phyloP scores from a whole-genome alignment of 192 early-diverging fungal genomes.

The Martensiomyces pterosporus region DNA sequence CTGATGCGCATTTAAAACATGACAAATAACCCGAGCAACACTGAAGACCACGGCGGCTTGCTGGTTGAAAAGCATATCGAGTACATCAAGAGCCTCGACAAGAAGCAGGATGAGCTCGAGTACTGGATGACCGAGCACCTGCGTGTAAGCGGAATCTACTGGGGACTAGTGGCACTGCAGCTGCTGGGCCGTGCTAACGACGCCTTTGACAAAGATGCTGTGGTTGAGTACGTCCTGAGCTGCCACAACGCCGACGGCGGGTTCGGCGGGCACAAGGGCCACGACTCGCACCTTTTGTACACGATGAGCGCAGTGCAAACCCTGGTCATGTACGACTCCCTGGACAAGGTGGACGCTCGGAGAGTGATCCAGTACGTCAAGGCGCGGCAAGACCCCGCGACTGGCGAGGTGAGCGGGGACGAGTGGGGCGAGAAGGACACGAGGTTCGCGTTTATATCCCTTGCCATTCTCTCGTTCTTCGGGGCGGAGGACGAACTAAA shows the following conservation, averaged over 20 bases:
- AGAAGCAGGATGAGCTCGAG: constrained; percentile 83
- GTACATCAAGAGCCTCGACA: constrained; percentile 70
- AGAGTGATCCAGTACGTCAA: constrained; percentile 66
- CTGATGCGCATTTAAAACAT: too few relatives aligned
- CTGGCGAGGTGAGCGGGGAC: constrained; percentile 88
- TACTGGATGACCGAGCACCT: constrained; percentile 94
- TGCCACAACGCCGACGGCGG: constrained; percentile 81
- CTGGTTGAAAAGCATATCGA: constrained; percentile 63
- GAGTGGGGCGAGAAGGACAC: constrained; percentile 93
- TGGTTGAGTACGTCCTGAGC: constrained; percentile 74
- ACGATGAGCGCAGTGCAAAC: constrained; percentile 92
- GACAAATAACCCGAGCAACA: too few relatives aligned
- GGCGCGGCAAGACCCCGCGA: constrained; percentile 55
- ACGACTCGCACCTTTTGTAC: constrained; percentile 88
- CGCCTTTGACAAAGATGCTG: constrained; percentile 62
- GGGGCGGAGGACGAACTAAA: constrained; percentile 64
- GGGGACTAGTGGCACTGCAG: constrained; percentile 83
- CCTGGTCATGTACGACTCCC: constrained; percentile 71
- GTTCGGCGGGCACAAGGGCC: constrained; percentile 80
- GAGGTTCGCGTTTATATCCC: constrained; percentile 82
- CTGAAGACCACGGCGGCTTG: constrained; percentile 26
- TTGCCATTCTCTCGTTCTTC: constrained; percentile 77
- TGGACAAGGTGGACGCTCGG: constrained; percentile 68
- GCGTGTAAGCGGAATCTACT: constrained; percentile 88
- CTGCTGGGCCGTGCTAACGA: constrained; percentile 63